Conservation (phyloP, 2,329 filamentous ascomycete genomes). For the Fusarium equiseti region DNA sequence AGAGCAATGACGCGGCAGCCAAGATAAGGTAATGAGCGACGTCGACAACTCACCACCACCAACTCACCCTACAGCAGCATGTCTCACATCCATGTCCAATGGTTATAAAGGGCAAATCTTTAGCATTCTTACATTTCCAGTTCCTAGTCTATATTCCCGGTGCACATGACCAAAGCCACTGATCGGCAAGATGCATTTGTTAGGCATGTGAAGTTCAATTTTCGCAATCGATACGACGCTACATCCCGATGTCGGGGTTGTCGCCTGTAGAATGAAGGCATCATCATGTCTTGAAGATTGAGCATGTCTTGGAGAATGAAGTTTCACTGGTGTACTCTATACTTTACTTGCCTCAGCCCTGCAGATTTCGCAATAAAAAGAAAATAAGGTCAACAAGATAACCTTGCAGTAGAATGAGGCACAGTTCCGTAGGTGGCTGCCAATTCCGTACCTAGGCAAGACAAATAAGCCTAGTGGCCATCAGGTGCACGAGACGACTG, state of each 20-base stretch:
- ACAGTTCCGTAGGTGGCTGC: slow-evolving; percentile 21
- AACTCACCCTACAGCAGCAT: slow-evolving; percentile 8
- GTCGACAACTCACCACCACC: slow-evolving; percentile 5
- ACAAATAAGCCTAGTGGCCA: background rate
- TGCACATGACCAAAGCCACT: slow-evolving; percentile 36
- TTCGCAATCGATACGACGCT: slow-evolving; percentile 25
- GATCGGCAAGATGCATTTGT: slow-evolving; percentile 35
- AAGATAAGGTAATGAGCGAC: slow-evolving; percentile 8
- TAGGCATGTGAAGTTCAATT: slow-evolving; percentile 35
- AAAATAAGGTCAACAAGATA: slow-evolving; percentile 15
- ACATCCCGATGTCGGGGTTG: slow-evolving; percentile 16
- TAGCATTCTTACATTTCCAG: background rate
- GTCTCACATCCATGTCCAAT: background rate
- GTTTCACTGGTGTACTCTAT: background rate
- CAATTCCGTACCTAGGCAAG: slow-evolving; percentile 28
- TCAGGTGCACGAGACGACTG: slow-evolving; percentile 26
- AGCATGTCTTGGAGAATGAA: slow-evolving; percentile 1
- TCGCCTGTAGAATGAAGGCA: background rate
- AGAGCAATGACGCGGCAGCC: background rate
- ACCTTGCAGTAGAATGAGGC: slow-evolving; percentile 22
- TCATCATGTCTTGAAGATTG: slow-evolving; percentile 8
- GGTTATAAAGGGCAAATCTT: background rate
- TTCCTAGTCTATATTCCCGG: background rate
- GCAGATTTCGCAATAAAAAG: slow-evolving; percentile 16
- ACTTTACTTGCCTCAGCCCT: background rate